These are phyloP conservation scores for Hirschioporus abietinus DNA, from an alignment of 768 basidiomycete species.

Conservation along the genomic window DNA sequence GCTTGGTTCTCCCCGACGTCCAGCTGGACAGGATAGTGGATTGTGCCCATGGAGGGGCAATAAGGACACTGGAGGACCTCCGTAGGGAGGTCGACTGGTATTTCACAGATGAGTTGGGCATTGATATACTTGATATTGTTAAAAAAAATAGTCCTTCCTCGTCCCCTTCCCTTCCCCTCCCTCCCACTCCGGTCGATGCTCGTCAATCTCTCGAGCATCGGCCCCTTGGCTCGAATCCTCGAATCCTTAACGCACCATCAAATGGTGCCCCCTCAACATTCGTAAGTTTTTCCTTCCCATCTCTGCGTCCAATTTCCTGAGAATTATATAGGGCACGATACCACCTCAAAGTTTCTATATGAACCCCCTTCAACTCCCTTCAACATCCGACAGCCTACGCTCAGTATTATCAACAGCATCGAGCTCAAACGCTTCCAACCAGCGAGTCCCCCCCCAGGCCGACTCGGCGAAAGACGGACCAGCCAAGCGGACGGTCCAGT, in stretches of 20 bases:
- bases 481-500: conserved; percentile 12
- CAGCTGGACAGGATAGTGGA: conserved; percentile 21
- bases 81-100: conserved; percentile 19
- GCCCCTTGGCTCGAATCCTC: not conserved
- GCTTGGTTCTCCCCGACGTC: conserved; percentile 17
- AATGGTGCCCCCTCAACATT: too few relatives aligned
- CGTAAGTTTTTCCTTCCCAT: too few relatives aligned
- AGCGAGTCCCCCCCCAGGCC: not conserved
- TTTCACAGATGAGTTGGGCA: conserved; percentile 2
- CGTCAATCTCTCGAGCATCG: not conserved
- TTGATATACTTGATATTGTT: not conserved
- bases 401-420: not conserved
- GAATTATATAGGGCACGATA: too few relatives aligned
- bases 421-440: not conserved
- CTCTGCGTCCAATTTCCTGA: too few relatives aligned
- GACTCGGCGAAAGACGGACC: conserved; percentile 6
- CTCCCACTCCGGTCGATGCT: not conserved
- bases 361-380: too few relatives aligned
- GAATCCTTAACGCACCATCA: not conserved
- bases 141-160: conserved; percentile 8
- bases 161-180: conserved; percentile 1
- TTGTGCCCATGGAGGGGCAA: conserved; percentile 20
- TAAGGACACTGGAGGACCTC: conserved; percentile 14
- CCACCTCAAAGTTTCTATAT: too few relatives aligned
- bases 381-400: not conserved